A percentile compares a stretch with the other conserved stretches of the same genome.
phyloP scores from a whole-genome alignment of 192 early-diverging fungal genomes.

The Obelidium mucronatum region DNA sequence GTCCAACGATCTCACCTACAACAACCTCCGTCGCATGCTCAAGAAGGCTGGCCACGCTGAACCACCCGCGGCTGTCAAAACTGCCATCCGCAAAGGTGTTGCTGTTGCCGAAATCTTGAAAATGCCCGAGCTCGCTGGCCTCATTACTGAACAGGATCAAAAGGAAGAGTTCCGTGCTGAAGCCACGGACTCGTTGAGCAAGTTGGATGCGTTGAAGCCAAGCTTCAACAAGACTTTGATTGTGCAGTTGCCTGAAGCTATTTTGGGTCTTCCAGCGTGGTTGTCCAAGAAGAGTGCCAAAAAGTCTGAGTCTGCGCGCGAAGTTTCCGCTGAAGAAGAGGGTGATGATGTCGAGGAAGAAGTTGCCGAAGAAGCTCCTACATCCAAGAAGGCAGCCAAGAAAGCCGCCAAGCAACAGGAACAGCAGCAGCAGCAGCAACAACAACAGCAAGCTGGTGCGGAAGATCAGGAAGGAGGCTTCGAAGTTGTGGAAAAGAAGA shows the following conservation, averaged over 20 bases:
- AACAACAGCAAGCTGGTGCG: neutral
- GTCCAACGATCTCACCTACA: conserved; percentile 25
- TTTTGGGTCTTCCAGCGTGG: neutral
- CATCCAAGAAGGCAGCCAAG: neutral
- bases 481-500: neutral
- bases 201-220: conserved; percentile 34
- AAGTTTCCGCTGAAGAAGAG: conserved; percentile 15
- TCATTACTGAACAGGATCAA: conserved; percentile 7
- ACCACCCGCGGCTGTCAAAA: conserved; percentile 30
- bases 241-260: conserved; percentile 25
- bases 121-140: conserved; percentile 25
- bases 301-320: neutral
- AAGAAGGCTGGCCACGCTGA: conserved; percentile 34
- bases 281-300: neutral
- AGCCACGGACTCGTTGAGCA: neutral
- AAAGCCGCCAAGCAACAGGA: neutral
- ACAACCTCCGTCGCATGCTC: conserved; percentile 32
- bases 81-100: conserved; percentile 25
- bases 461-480: conserved; percentile 14
- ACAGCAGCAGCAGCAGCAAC: neutral
- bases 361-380: neutral
- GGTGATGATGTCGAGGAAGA: conserved; percentile 11
- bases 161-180: conserved; percentile 16
- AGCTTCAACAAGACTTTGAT: conserved; percentile 35
- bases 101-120: conserved; percentile 41